Evolutionary conservation across 345 rosid species (phyloP).

Genomic region (Euclidium syriacum): DNA sequence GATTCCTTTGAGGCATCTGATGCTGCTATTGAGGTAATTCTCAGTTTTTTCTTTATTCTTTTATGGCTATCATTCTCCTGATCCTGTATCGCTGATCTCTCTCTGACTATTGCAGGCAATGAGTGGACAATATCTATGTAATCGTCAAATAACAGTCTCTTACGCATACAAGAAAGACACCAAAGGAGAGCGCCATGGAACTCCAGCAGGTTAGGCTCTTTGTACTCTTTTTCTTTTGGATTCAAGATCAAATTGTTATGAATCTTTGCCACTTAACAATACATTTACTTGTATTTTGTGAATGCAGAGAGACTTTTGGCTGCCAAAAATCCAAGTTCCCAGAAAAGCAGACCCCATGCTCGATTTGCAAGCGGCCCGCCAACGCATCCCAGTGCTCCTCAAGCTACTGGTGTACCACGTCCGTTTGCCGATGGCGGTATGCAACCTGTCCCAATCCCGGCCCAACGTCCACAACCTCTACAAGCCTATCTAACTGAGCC

Average conservation of each 20-base stretch:
- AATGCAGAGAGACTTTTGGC: constrained; percentile 93
- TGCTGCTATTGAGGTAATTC: constrained; percentile 89
- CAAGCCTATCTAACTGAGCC: constrained; percentile 45
- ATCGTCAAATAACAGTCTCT: constrained; percentile 93
- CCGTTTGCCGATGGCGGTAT: constrained; percentile 61
- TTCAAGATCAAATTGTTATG: too few species aligned
- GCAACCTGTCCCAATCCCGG: constrained; percentile 46
- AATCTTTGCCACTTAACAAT: too few species aligned
- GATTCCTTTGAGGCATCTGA: constrained; percentile 99
- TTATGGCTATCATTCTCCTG: too few species aligned
- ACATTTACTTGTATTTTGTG: constrained; percentile 2
- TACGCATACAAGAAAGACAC: constrained; percentile 99
- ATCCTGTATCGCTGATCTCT: not conserved
- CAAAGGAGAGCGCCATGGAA: constrained; percentile 97
- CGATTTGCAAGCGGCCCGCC: constrained; percentile 96
- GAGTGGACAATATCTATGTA: constrained; percentile 95
- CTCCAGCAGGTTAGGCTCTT: constrained; percentile 81
- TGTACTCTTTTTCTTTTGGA: not conserved
- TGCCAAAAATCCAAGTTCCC: constrained; percentile 77
- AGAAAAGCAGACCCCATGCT: constrained; percentile 93
- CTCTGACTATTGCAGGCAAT: constrained; percentile 57
- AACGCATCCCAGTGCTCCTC: constrained; percentile 42
- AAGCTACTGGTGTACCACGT: constrained; percentile 67
- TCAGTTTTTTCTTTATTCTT: not conserved
- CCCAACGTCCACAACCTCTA: constrained; percentile 67